A percentile compares a stretch with the other conserved stretches of the same genome.
These are phyloP conservation scores for Panicum miliaceum DNA, from an alignment of 176 grass and related monocot species.

Conservation along the genomic window DNA sequence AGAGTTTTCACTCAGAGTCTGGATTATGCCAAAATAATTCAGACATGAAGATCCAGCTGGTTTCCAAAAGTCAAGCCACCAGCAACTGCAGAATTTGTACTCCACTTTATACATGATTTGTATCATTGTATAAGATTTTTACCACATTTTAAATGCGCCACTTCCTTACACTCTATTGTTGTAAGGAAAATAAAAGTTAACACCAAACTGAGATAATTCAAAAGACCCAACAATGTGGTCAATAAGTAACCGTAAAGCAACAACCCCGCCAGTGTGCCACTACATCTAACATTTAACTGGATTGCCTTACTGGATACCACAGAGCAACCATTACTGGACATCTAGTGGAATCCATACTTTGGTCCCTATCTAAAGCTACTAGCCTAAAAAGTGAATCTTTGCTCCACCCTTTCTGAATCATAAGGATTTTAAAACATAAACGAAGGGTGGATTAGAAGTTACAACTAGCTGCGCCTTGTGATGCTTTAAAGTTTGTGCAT, in stretches of 20 bases:
- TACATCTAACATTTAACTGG: background rate
- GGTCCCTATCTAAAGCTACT: background rate
- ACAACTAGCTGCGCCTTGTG: background rate
- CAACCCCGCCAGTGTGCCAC: background rate
- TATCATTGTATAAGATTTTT: constrained; percentile 3
- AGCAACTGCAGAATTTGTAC: background rate
- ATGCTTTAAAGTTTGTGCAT: background rate
- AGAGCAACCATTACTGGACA: background rate
- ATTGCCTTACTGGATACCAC: constrained; percentile 2
- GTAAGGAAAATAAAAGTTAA: background rate
- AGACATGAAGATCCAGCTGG: background rate
- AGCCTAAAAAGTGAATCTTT: background rate
- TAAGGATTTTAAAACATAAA: background rate
- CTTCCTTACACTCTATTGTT: background rate
- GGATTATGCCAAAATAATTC: background rate
- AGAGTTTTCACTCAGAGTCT: background rate
- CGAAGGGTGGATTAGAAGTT: background rate
- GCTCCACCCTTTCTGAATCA: background rate
- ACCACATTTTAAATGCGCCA: background rate
- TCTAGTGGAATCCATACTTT: background rate
- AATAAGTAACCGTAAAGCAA: constrained; percentile 5
- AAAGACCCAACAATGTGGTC: background rate
- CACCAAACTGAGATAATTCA: background rate
- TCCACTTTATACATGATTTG: background rate
- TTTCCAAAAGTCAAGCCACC: background rate